Evolutionary conservation across 2,329 filamentous ascomycete species (phyloP), one percentile per base, ranked within the genome.

Genomic region (Fusarium duplospermum): DNA sequence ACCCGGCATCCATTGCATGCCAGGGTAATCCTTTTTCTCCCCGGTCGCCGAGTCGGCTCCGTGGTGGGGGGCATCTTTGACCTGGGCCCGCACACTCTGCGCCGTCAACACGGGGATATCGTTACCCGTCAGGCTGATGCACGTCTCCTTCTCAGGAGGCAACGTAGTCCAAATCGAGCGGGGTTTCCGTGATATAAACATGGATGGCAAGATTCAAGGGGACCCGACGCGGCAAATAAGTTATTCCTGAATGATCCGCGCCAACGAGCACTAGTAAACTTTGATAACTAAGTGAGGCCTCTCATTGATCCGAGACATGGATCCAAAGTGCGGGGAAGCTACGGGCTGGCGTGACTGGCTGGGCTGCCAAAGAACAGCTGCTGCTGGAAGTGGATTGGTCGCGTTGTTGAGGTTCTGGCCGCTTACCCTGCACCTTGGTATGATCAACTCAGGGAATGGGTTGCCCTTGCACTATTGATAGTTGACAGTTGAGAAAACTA

Each of bases 1-100:
- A 52, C 52, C 5, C 69, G 62, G 14, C 69, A 71, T 14, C 56
- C 62, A 60, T 71, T 71, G 27, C 69, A 71, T 14, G 69, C 69
- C 4, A 71, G 58, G 22, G 66, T 70, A 11, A 70, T 40, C 36
- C 68, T 56, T 35, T 58, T 64, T 38, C 70, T 50, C 6, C 57
- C 58, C 7, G 24, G 31, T 11, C 38, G 57, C 56, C 31, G 56
- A n/a, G 14, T 33, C 8, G 47, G 50, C n/a, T 66, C 62, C 13
- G 9, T 66, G 4, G 36, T 16, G 9, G 62, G 29, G 50, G 50
- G 20, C 50, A 56, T 56, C 13, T 35, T 54, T 16, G 18, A 31
- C 29, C n/a, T 14, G 3, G 29, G 29, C 18, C 50, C 33, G 50
- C 50, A 22, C 4, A 7, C 13, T 29, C 18, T 20, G 1, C 50